Evolutionary conservation across 2,329 filamentous ascomycete species (phyloP), one percentile per base, ranked within the genome.

Genomic region (Neofusicoccum laricinum): DNA sequence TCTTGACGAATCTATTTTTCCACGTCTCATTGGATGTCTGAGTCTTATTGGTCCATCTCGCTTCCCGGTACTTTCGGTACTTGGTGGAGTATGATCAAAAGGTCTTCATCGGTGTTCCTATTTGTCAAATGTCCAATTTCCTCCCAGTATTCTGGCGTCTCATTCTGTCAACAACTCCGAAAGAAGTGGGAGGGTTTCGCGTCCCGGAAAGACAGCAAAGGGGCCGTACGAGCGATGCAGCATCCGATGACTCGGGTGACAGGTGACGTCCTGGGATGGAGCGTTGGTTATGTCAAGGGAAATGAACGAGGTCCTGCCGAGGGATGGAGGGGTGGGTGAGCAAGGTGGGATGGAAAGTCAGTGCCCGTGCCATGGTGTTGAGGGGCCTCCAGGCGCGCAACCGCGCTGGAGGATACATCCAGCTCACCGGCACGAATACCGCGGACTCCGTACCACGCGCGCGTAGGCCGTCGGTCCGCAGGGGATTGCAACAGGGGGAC

Each of bases 31-130:
- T 59, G 55, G 25, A 46, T 36, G 55, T 17, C 46, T 19, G 55
- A 34, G 40, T 59, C 55, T 36, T 46, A 36, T 59, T 59, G 55
- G 55, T 59, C 55, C 55, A 46, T 59, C 43, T 59, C 55, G 55
- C 55, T 59, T 59, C 55, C n/a, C 55, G 40, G 40, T 59, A 19
- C 17, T 46, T 30, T 46, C 55, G 55, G 55, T 59, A 36, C 55
- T 34, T 36, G 55, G 55, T 59, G 40, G 41, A 59, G 55, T 25
- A 43, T 30, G 21, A 32, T 12, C 21, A 43, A 41, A n/a, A 32
- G 40, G 14, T 19, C 17, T 59, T 36, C 41, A 46, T 32, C 36
- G 15, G 19, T 10, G 17, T 5, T 51, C 41, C 40, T 36, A 59
- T 59, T 41, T 46, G 21, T 32, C 55, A 59, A 59, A n/a, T 17